A percentile compares a stretch with the other conserved stretches of the same genome.
phyloP scores from a whole-genome alignment of 2,329 filamentous ascomycete genomes.

The Arthrobotrys sphaeroides region DNA sequence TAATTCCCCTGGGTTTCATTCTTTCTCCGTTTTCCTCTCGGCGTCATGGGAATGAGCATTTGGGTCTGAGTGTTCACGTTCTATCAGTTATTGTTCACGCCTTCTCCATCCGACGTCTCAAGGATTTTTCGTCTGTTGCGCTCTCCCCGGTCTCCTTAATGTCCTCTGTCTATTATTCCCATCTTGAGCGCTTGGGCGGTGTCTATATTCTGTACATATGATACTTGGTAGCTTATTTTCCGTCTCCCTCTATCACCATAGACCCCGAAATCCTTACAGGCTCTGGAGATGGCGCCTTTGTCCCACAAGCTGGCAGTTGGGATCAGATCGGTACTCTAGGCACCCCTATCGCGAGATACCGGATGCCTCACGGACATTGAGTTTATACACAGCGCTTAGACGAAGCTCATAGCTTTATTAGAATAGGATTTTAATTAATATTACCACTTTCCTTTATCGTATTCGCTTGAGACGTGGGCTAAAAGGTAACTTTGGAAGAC shows the following conservation, averaged over 20 bases:
- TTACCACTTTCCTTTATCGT: background rate
- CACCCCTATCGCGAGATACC: background rate
- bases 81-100: conserved; percentile 28
- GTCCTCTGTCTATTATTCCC: conserved; percentile 14
- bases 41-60: conserved; percentile 38
- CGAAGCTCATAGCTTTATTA: no score
- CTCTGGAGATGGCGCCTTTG: background rate
- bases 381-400: no score
- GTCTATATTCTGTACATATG: conserved; percentile 45
- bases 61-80: conserved; percentile 51
- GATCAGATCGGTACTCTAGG: background rate
- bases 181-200: conserved; percentile 38
- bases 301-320: background rate
- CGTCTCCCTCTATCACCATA: background rate
- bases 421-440: no score
- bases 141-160: background rate
- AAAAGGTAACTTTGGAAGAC: background rate
- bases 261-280: background rate
- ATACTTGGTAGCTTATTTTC: conserved; percentile 7
- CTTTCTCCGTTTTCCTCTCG: conserved; percentile 27
- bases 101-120: background rate
- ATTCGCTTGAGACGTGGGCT: background rate
- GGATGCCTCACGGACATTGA: no score
- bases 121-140: background rate
- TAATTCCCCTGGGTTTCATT: background rate